Evolutionary conservation across 2,329 filamentous ascomycete species (phyloP), one percentile per base, ranked within the genome.

Genomic region (Ascochyta rabiei): DNA sequence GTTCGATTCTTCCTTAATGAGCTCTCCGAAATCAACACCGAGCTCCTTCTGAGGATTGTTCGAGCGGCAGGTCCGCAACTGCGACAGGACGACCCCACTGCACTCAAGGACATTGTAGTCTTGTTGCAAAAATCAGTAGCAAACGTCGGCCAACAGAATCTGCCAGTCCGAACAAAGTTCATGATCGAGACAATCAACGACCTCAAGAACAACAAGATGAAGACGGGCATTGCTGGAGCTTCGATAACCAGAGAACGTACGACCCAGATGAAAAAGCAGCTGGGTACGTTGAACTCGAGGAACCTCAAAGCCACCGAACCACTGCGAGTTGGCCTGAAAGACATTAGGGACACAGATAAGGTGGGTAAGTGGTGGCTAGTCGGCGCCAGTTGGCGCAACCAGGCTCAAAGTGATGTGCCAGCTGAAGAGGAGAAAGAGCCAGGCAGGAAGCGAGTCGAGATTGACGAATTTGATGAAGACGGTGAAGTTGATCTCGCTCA

Each of bases 281-380:
- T 99, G 6, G 90, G 92, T 2, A 86, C 89, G 4, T 79, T 99
- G 33, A 95, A 90, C 69, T 76, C 80, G 10, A 79, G 84, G 67
- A 84, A 81, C 56, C 79, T 89, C 54, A 91, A 91, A 61, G 87
- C 88, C 7, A 88, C 85, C 3, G 90, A 96, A 56, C 91, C 95
- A 4, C 82, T 99, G 56, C 86, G 91, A 8, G 87, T 97, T 53
- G 87, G 89, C 10, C 81, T 97, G 4, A 81, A 84, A 33, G 95
- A 99, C 68, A 90, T 99, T 46, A 86, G 86, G 59, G 86, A 93
- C 58, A 88, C 89, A 0, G 89, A 93, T 35, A 93, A 89, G 71
- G 90, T 88, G 70, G 95, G 95, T 0, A 97, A 96, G 78, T 99
- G 95, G 95, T 99, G 95, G 95, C 85, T 98, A 18, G 90, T 98